These are phyloP conservation scores for Xylaria sp. DNA, from an alignment of 2,329 filamentous ascomycete species.

Conservation along the genomic window DNA sequence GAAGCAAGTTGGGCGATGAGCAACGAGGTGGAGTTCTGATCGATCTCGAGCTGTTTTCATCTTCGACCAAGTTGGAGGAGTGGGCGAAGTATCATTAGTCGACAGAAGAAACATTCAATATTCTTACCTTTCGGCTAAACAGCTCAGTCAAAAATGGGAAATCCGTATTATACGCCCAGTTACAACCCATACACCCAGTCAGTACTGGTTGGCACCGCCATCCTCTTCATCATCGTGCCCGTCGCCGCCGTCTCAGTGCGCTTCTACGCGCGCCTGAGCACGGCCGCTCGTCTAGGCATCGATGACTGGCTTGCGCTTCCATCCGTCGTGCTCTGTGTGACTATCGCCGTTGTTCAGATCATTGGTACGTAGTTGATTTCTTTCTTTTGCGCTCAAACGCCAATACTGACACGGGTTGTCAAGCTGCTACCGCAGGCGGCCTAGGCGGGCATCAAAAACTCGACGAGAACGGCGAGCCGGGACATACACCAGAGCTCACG, in stretches of 20 bases:
- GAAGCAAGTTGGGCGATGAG: no score
- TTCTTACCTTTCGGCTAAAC: background rate
- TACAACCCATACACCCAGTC: slow-evolving; percentile 19
- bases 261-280: slow-evolving; percentile 17
- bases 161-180: slow-evolving; percentile 17
- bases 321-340: slow-evolving; percentile 13
- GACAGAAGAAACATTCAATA: no score
- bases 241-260: slow-evolving; percentile 13
- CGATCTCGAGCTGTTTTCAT: no score
- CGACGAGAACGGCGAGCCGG: slow-evolving; percentile 11
- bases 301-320: slow-evolving; percentile 21
- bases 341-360: slow-evolving; percentile 16
- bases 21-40: no score
- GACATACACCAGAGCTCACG: slow-evolving; percentile 16
- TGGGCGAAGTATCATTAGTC: no score
- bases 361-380: slow-evolving; percentile 12
- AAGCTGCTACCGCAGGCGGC: slow-evolving; percentile 15
- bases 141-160: slow-evolving; percentile 12
- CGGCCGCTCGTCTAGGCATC: slow-evolving; percentile 11
- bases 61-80: no score
- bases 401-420: background rate
- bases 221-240: slow-evolving; percentile 18
- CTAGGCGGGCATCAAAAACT: slow-evolving; percentile 16
- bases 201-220: slow-evolving; percentile 18
- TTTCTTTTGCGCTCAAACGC: no score